Evolutionary conservation across 1,284 basidiomycete genomes (phyloP).

Genomic region (Apiotrichum domesticum): DNA sequence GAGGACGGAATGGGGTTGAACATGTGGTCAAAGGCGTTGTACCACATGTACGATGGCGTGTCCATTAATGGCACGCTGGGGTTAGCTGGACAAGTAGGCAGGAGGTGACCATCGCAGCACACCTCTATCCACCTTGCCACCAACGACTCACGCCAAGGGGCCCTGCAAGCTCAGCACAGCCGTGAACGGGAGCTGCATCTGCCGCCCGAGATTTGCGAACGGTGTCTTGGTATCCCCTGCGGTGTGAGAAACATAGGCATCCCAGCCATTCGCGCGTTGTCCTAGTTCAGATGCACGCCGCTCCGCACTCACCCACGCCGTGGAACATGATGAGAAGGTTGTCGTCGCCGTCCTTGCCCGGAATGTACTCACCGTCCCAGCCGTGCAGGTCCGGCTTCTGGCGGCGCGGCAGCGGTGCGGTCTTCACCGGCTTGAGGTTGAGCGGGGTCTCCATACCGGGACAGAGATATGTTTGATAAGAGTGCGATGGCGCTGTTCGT

Average conservation of each 20-base stretch:
- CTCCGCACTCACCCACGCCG: conserved; percentile 57
- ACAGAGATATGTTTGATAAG: too few species aligned
- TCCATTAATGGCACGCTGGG: background rate
- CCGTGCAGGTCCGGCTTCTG: conserved; percentile 14
- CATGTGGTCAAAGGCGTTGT: conserved; percentile 69
- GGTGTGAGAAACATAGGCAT: background rate
- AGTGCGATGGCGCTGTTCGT: too few species aligned
- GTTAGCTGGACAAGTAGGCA: background rate
- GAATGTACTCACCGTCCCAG: conserved; percentile 35
- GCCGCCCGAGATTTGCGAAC: conserved; percentile 65
- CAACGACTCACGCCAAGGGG: conserved; percentile 58
- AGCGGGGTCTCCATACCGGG: conserved; percentile 12
- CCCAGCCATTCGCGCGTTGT: conserved; percentile 52
- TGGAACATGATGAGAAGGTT: conserved; percentile 81
- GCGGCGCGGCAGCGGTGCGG: background rate
- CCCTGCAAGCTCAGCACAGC: conserved; percentile 73
- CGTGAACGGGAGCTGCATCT: conserved; percentile 76
- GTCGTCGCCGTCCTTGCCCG: conserved; percentile 61
- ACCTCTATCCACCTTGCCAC: background rate
- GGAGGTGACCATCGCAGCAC: too few species aligned
- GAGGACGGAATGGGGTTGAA: conserved; percentile 65
- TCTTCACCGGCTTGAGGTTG: conserved; percentile 27
- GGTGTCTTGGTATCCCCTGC: conserved; percentile 62
- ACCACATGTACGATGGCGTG: conserved; percentile 58
- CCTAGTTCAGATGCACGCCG: background rate